These are phyloP conservation scores for Rhizoclosmatium sp. DNA, from an alignment of 192 early-diverging fungal genomes.

Conservation along the genomic window DNA sequence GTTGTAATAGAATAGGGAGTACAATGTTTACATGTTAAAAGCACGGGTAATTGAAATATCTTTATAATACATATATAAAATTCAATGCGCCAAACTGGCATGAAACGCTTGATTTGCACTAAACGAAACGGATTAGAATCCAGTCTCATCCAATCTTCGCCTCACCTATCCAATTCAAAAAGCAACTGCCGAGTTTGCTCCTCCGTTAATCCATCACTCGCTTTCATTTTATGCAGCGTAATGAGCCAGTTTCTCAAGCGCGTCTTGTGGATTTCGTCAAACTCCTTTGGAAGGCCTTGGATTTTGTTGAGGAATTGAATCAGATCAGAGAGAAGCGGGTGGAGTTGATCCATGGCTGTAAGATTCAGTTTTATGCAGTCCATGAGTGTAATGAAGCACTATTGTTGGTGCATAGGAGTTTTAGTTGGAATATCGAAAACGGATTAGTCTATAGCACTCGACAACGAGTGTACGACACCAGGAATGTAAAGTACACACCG, in stretches of 20 bases:
- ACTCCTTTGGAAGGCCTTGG: constrained; percentile 74
- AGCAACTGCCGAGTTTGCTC: constrained; percentile 90
- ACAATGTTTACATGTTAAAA: too few relatives aligned
- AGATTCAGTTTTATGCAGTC: constrained; percentile 86
- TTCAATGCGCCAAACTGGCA: constrained; percentile 30
- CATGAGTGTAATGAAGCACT: constrained; percentile 92
- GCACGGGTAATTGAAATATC: too few relatives aligned
- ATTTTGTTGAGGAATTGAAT: constrained; percentile 90
- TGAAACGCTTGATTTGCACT: constrained; percentile 45
- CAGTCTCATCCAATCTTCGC: not conserved
- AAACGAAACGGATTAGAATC: not conserved
- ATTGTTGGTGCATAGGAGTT: constrained; percentile 18
- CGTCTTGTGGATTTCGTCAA: constrained; percentile 73
- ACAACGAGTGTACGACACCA: not conserved
- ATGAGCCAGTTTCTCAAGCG: constrained; percentile 90
- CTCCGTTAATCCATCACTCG: constrained; percentile 82
- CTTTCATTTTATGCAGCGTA: constrained; percentile 89
- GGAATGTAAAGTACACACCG: constrained; percentile 25
- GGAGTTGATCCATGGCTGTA: constrained; percentile 88
- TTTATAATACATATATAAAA: not conserved
- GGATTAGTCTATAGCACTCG: not conserved
- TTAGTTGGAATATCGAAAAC: not conserved
- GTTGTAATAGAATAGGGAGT: too few relatives aligned
- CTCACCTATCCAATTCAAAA: constrained; percentile 86
- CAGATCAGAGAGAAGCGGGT: constrained; percentile 85